Base-by-base conservation (phyloP, 805 yeast genomes). In the Saccharomycodes ludwigii region DNA sequence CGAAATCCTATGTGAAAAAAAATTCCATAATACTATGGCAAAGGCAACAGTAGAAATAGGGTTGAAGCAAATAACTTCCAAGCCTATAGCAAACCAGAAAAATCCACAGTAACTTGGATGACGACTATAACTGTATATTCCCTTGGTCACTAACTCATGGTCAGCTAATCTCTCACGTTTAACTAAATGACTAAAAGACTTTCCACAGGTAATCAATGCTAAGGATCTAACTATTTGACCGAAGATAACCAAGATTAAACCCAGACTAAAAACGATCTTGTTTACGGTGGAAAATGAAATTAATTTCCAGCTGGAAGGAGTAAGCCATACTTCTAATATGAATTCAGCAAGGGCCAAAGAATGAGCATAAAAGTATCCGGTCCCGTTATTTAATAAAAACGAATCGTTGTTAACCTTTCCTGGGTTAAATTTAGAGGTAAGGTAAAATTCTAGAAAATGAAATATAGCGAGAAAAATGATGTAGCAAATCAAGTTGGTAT, bases 61-160 rank as follows among this genome's bases (percentile, higher is more conserved):
- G 54, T 85, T 91, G 27, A 72, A 55, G 35, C 88, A 54, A 37
- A 77, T 40, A 28, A 91, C 16, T 50, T 88, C 94, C 1, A 84
- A 65, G 0, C 96, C 96, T 3, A 86, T 41, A 10, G 93, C 88
- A 96, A 97, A 91, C 71, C 84, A 74, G 48, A 74, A 86, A 52
- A 80, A 91, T 1, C 96, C 98, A 24, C 74, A 67, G 54, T 91
- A 91, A 29, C 93, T 76, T 5, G 98, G 98, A 52, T 91, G 98
- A 38, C 98, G 65, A 11, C 71, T 56, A 17, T 55, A 40, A 2
- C 62, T 36, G 52, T 88, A 91, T 3, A 88, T 58, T 0, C 96
- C 97, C 8, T 54, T 42, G 0, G 83, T 82, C 9, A 91, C 76
- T 26, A 91, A 61, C 7, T 42, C 55, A 50, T 91, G 98, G 33